Evolutionary conservation across 1,284 basidiomycete genomes (phyloP).

Genomic region (Porogramme epimiltina): DNA sequence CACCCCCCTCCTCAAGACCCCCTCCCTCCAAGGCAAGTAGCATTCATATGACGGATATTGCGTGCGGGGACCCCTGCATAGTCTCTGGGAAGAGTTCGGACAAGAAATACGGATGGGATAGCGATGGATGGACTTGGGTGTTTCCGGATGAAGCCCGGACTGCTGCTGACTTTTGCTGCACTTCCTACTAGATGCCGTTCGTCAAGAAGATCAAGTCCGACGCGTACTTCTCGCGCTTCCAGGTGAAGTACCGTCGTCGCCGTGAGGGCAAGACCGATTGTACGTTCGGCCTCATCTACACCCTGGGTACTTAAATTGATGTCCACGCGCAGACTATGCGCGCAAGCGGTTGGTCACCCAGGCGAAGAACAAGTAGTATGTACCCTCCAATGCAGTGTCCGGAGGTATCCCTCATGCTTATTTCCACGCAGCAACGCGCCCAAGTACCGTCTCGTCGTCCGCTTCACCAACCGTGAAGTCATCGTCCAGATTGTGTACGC

Average conservation of each 20-base stretch:
- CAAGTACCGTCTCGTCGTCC: constrained; percentile 98
- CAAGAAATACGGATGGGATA: no score
- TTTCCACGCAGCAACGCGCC: constrained; percentile 73
- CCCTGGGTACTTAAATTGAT: neutral
- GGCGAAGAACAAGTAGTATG: constrained; percentile 99
- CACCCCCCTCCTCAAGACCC: constrained; percentile 39
- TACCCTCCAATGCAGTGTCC: constrained; percentile 1
- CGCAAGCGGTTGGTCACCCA: constrained; percentile 95
- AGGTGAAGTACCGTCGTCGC: constrained; percentile 94
- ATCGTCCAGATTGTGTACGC: constrained; percentile 96
- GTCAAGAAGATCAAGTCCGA: constrained; percentile 87
- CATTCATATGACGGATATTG: no score
- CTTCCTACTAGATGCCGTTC: constrained; percentile 73
- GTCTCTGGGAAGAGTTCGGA: no score
- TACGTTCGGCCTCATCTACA: constrained; percentile 43
- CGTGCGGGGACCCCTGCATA: no score
- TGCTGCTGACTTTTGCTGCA: constrained; percentile 15
- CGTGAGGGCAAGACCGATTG: constrained; percentile 99
- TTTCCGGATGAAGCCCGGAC: constrained; percentile 36
- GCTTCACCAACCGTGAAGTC: constrained; percentile 94
- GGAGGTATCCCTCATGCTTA: neutral
- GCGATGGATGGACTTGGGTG: constrained; percentile 30
- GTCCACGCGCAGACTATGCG: constrained; percentile 76
- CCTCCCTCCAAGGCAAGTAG: constrained; percentile 57
- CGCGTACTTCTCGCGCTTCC: constrained; percentile 97